Conservation (phyloP, 306 rosid genomes). For the Hippophae gyantsensis region DNA sequence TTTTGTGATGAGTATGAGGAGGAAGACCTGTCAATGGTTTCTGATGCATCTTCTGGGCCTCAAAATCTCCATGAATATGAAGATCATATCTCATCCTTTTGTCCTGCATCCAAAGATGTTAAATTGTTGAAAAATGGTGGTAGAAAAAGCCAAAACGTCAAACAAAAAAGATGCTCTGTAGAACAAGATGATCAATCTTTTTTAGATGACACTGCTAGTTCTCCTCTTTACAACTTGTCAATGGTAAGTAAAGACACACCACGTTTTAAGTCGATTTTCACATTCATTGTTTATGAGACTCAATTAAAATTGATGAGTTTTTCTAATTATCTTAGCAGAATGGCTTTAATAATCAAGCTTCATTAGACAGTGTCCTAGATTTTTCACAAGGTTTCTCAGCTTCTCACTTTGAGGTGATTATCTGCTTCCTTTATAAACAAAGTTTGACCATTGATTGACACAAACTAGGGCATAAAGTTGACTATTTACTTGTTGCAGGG, state of each 20-base stretch:
- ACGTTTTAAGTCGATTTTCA: neutral
- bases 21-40: conserved; percentile 90
- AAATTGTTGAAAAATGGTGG: conserved; percentile 18
- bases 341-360: conserved; percentile 40
- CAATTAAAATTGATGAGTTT: neutral
- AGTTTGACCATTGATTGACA: neutral
- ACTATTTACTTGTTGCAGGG: conserved; percentile 34
- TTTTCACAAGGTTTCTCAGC: conserved; percentile 79
- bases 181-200: conserved; percentile 29
- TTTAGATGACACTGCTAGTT: conserved; percentile 92
- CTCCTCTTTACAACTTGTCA: conserved; percentile 51
- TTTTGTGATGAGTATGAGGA: conserved; percentile 30
- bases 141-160: conserved; percentile 36
- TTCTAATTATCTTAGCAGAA: conserved; percentile 33
- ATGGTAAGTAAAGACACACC: conserved; percentile 27
- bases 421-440: neutral
- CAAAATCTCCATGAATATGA: conserved; percentile 52
- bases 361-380: conserved; percentile 40
- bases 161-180: conserved; percentile 20
- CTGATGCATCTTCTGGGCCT: conserved; percentile 99
- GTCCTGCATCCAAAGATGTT: conserved; percentile 28
- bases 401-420: conserved; percentile 55
- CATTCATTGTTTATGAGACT: neutral
- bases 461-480: conserved; percentile 4
- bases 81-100: conserved; percentile 26